Evolutionary conservation across 768 basidiomycete genomes (phyloP).

Genomic region (Auriscalpium vulgare): DNA sequence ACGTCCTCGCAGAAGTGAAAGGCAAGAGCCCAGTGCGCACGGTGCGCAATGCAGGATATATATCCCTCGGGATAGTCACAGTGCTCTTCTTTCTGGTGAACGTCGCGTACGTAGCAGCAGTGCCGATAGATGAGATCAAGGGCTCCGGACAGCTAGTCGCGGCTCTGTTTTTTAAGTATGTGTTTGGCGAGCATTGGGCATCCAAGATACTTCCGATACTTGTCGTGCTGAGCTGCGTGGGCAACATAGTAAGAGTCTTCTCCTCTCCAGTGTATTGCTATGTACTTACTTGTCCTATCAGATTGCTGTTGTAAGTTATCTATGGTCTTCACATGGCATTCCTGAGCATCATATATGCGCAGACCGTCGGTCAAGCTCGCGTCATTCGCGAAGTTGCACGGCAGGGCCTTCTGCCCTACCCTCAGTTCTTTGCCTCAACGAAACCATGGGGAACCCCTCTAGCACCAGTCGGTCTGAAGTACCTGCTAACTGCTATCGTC

Average conservation of each 20-base stretch:
- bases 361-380: constrained; percentile 35
- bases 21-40: constrained; percentile 35
- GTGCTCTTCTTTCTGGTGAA: constrained; percentile 42
- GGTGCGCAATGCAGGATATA: constrained; percentile 35
- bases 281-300: neutral
- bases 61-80: constrained; percentile 39
- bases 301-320: constrained; percentile 16
- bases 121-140: constrained; percentile 37
- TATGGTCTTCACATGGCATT: neutral
- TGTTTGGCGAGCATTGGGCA: constrained; percentile 34
- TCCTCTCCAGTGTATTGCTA: too few relatives aligned
- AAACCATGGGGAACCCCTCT: constrained; percentile 42
- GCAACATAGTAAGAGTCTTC: constrained; percentile 22
- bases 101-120: constrained; percentile 29
- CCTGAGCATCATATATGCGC: neutral
- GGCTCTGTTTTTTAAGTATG: constrained; percentile 41
- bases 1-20: constrained; percentile 35
- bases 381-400: constrained; percentile 44
- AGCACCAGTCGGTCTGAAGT: constrained; percentile 33
- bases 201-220: constrained; percentile 12
- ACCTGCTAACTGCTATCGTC: constrained; percentile 30
- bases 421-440: constrained; percentile 39
- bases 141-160: constrained; percentile 38
- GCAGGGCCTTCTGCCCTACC: constrained; percentile 44
- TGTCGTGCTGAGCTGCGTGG: constrained; percentile 12